Conservation (phyloP, 208 protist genomes). For the Crithidia expoeki region DNA sequence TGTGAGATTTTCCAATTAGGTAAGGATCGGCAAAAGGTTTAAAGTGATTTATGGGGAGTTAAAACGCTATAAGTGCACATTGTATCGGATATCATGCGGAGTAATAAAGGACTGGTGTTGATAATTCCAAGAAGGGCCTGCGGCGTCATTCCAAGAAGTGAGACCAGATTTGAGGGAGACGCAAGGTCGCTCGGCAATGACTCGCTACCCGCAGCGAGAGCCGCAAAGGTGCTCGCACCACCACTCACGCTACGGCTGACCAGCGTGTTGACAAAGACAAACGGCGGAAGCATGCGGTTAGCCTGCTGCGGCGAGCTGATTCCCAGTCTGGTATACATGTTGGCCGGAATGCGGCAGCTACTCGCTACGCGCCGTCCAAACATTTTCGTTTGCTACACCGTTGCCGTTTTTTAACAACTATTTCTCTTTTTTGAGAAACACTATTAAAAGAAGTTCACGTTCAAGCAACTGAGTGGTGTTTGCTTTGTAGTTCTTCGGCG, state of each 20-base stretch:
- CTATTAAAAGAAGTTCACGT: no score
- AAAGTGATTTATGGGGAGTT: constrained; percentile 32
- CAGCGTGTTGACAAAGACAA: constrained; percentile 55
- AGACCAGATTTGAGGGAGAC: constrained; percentile 45
- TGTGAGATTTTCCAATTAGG: no score
- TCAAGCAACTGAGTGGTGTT: not conserved
- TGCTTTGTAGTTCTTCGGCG: no score
- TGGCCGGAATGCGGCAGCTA: constrained; percentile 74
- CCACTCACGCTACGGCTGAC: constrained; percentile 46
- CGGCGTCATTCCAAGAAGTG: constrained; percentile 56
- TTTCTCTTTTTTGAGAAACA: no score
- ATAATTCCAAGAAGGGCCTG: constrained; percentile 56
- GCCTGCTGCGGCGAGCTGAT: constrained; percentile 82
- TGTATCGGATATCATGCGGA: constrained; percentile 90
- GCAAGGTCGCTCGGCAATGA: constrained; percentile 45
- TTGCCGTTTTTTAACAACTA: not conserved
- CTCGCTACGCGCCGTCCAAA: constrained; percentile 83
- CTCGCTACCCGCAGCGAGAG: constrained; percentile 32
- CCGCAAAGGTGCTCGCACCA: constrained; percentile 28
- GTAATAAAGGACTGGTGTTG: constrained; percentile 62
- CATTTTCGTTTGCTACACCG: constrained; percentile 41
- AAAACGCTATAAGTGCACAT: constrained; percentile 93
- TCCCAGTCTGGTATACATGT: constrained; percentile 76
- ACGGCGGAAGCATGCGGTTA: constrained; percentile 71
- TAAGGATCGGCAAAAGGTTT: no score